phyloP scores from a whole-genome alignment of 2,329 filamentous ascomycete species.

The Hortaea werneckii region DNA sequence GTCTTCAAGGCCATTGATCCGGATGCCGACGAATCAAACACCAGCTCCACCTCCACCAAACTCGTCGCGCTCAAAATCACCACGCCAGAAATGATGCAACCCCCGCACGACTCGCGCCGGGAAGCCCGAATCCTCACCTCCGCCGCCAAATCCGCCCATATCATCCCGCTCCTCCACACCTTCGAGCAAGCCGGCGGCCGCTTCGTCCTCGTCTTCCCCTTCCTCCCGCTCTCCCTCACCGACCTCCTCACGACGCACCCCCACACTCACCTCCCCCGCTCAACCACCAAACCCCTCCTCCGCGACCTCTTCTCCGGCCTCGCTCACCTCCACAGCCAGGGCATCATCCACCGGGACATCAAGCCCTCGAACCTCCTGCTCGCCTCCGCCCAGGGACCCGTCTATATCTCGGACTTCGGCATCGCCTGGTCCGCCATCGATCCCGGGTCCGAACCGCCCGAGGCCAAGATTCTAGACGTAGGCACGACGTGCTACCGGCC shows the following conservation, averaged over 20 bases:
- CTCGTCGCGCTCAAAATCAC: slow-evolving; percentile 77
- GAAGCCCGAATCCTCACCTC: slow-evolving; percentile 65
- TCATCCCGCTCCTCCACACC: slow-evolving; percentile 61
- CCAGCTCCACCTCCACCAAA: slow-evolving; percentile 5
- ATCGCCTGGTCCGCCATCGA: slow-evolving; percentile 68
- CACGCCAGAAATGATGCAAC: slow-evolving; percentile 57
- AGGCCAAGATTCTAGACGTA: slow-evolving; percentile 78
- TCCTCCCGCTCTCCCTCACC: slow-evolving; percentile 62
- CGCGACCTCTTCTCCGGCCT: slow-evolving; percentile 62
- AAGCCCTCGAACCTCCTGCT: slow-evolving; percentile 74
- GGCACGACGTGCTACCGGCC: slow-evolving; percentile 86
- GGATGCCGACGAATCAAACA: slow-evolving; percentile 7
- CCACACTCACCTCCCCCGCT: slow-evolving; percentile 24
- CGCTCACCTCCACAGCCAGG: slow-evolving; percentile 57
- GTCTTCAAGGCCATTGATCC: slow-evolving; percentile 59
- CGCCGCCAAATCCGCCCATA: slow-evolving; percentile 44
- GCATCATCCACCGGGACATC: slow-evolving; percentile 85
- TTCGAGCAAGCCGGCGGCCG: slow-evolving; percentile 60
- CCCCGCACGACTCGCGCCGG: slow-evolving; percentile 72
- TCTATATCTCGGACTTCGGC: slow-evolving; percentile 81
- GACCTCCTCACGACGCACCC: slow-evolving; percentile 45
- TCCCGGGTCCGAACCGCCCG: slow-evolving; percentile 48
- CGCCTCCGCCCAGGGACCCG: slow-evolving; percentile 48
- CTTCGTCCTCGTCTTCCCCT: slow-evolving; percentile 77
- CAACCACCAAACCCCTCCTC: slow-evolving; percentile 38